Conservation (phyloP, 495 filamentous ascomycete genomes). For the Penicillium maclennaniae region DNA sequence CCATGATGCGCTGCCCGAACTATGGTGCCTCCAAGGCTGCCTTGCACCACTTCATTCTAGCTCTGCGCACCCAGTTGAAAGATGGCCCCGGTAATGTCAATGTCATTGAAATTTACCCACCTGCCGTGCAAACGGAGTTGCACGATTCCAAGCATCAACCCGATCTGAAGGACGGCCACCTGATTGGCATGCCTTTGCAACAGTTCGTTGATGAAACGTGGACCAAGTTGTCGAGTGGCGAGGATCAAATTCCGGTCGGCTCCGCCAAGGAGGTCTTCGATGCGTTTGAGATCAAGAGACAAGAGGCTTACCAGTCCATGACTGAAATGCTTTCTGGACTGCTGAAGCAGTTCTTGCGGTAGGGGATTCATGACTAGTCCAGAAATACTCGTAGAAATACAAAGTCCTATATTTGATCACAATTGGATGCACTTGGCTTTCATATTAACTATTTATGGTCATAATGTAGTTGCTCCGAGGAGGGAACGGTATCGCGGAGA, state of each 20-base stretch:
- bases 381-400: no score
- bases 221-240: constrained; percentile 43
- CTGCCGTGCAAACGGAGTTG: constrained; percentile 59
- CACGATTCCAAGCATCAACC: constrained; percentile 36
- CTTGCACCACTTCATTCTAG: constrained; percentile 49
- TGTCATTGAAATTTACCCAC: constrained; percentile 63
- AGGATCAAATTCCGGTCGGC: constrained; percentile 42
- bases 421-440: no score
- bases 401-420: no score
- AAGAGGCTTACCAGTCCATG: no score
- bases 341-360: no score
- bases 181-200: constrained; percentile 57
- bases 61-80: constrained; percentile 59
- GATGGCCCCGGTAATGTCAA: constrained; percentile 32
- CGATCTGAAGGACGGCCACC: constrained; percentile 30
- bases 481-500: no score
- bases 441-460: no score
- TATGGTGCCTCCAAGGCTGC: constrained; percentile 51
- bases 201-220: constrained; percentile 57
- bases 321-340: no score
- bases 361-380: no score
- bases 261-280: no score
- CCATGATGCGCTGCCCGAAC: constrained; percentile 39
- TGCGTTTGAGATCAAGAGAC: no score
- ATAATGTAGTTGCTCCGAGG: no score